These are phyloP conservation scores for Immersiporthe knoxdaviesiana DNA, from an alignment of 2,329 filamentous ascomycete species.

Conservation along the genomic window DNA sequence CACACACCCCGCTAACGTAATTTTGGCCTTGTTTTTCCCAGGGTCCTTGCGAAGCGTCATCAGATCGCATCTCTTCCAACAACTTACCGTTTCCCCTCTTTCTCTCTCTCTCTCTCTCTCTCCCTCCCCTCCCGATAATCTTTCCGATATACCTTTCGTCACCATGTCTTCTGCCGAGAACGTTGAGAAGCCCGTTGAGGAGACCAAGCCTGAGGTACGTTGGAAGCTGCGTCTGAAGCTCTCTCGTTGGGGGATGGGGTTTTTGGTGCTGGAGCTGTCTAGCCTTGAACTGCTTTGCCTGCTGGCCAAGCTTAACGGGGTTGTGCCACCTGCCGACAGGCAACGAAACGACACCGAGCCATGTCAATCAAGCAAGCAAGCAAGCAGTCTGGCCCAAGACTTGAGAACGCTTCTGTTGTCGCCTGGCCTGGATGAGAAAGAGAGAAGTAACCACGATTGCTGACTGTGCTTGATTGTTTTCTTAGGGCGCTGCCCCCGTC, in stretches of 20 bases:
- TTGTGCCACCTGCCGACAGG: background rate
- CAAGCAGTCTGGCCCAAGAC: background rate
- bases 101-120: too few relatives aligned
- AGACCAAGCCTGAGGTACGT: slow-evolving; percentile 36
- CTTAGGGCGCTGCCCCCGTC: slow-evolving; percentile 40
- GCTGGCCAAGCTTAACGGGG: background rate
- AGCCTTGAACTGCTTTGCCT: background rate
- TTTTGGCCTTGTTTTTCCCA: slow-evolving; percentile 24
- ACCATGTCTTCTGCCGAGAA: slow-evolving; percentile 42
- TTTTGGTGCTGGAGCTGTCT: background rate
- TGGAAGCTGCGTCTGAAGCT: background rate
- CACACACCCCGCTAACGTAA: slow-evolving; percentile 28
- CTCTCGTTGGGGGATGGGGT: background rate
- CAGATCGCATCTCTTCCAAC: slow-evolving; percentile 15
- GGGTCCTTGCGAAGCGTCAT: slow-evolving; percentile 17
- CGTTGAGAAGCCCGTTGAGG: slow-evolving; percentile 40
- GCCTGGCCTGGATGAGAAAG: background rate
- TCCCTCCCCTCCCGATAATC: slow-evolving; percentile 7
- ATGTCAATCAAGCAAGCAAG: background rate
- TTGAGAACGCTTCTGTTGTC: background rate
- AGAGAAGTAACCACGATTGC: background rate
- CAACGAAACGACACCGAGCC: background rate
- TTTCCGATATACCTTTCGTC: slow-evolving; percentile 11
- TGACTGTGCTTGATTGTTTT: slow-evolving; percentile 9
- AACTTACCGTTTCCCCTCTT: too few relatives aligned